Base-by-base conservation (phyloP, 1,284 basidiomycete species). In the Pisolithus thermaeus region DNA sequence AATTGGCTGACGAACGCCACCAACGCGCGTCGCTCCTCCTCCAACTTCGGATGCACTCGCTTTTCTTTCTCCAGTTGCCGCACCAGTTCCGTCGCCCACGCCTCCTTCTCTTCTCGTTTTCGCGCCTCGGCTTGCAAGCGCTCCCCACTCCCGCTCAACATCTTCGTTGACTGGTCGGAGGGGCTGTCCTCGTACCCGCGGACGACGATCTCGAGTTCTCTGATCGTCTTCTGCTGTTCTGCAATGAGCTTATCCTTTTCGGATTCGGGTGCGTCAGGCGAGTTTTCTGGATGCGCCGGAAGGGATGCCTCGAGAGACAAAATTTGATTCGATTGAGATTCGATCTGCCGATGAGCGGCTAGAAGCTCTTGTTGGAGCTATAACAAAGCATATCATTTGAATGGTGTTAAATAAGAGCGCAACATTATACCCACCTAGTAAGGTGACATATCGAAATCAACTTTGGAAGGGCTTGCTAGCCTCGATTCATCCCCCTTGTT, bases 361-460 rank as follows among this genome's bases (percentile, higher is more conserved):
- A 93, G 81, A 6, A 94, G 78, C 57, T 93, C 88, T 73, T 94
- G 89, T 70, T 92, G 90, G 0, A 95, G 75, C 84, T 90, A 54
- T n/a, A 37, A 36, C 28, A 28, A 6, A 4, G 3, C 20, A 23
- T 2, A 12, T 27, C 39, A 2, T 27, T 43, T 30, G 5, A 47
- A 8, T 3, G 18, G 11, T 30, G 28, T 9, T 30, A 4, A 49
- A 4, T 30, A 38, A 41, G n/a, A 25, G 8, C 18, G 30, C 40
- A 12, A 27, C 4, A 1, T 60, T n/a, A 25, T 3, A 28, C 74
- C 48, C 40, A 87, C 87, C 72, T 91, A 81, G 55, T 91, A 89
- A 1, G 88, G 85, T 0, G 87, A 82, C 78, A 89, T 81, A 62
- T 92, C 88, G 59, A 92, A 92, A 68, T 93, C 87, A 36, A 92